Base-by-base conservation (phyloP, 116 monocot species). In the Iris pallida region DNA sequence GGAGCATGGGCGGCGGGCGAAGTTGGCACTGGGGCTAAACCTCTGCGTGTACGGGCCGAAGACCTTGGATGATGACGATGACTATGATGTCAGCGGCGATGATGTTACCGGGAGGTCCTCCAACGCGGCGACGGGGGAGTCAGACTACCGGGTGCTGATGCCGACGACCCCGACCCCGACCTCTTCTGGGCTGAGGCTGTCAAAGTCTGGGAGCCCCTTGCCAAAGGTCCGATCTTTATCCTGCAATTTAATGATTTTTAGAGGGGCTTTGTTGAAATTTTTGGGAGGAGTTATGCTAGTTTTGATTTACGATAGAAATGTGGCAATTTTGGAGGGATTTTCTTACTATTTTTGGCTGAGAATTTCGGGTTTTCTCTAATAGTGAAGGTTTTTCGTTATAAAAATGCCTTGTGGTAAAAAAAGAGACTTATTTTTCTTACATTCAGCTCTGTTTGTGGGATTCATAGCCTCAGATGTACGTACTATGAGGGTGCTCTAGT, bases 1-100 rank as follows among this genome's bases (percentile, higher is more conserved):
- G 42, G 63, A 63, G n/a, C 43, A 81, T 76, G 81, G 81, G 46
- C 63, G 64, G 81, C 41, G 53, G 60, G 76, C 68, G 4, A 81
- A 71, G 72, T 66, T 20, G 45, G 49, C 68, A 53, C 68, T 81
- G 42, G 81, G 76, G 16, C 18, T 76, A n/a, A 68, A 66, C 60
- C 72, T 73, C 4, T 81, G 81, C 62, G 81, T 52, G 20, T 58
- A 43, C 16, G 54, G 17, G 5, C 76, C 76, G 16, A 57, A 14
- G 14, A 52, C 12, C 3, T 30, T 59, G 51, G 77, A 63, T 20
- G 70, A 64, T n/a, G 45, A 40, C 54, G 47, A 51, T 5, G 73
- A 18, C 42, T 7, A 53, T 55, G 12, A 16, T 2, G 9, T 45
- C 12, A 12, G 43, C 20, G 71, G 42, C 52, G 47, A 16, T 46